A percentile compares a stretch with the other conserved stretches of the same genome.
Conservation (phyloP, 768 basidiomycete species). For the Hortiboletus flavorubellus region DNA sequence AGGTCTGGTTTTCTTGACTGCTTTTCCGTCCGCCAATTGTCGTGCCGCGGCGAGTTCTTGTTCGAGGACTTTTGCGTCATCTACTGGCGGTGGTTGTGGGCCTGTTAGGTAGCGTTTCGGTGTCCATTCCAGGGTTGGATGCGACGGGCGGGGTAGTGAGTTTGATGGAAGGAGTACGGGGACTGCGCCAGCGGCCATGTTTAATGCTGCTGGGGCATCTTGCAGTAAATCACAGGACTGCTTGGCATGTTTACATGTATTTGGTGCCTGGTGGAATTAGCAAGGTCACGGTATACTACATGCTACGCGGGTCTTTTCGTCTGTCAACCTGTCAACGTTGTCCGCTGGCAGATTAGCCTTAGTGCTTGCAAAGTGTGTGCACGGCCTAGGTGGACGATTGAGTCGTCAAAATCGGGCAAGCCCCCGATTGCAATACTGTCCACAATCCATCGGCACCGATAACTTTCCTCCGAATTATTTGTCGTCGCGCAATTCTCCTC, state of each 20-base stretch:
- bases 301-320: background rate
- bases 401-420: background rate
- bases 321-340: background rate
- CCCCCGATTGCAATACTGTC: background rate
- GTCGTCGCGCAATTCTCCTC: background rate
- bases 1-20: conserved; percentile 88
- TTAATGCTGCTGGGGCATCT: background rate
- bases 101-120: conserved; percentile 65
- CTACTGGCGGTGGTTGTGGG: conserved; percentile 74
- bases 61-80: conserved; percentile 72
- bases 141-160: conserved; percentile 35
- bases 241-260: background rate
- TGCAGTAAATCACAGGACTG: background rate
- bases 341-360: background rate
- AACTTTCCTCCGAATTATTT: no score
- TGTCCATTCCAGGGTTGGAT: conserved; percentile 64
- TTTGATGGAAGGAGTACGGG: conserved; percentile 56
- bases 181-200: conserved; percentile 29
- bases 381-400: background rate
- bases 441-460: no score
- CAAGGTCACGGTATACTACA: no score
- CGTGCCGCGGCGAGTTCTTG: conserved; percentile 74
- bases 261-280: background rate
- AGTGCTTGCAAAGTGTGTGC: background rate
- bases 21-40: conserved; percentile 73